These are phyloP conservation scores for Scopulariopsis brevicaulis DNA, from an alignment of 2,329 filamentous ascomycete species.

Conservation along the genomic window DNA sequence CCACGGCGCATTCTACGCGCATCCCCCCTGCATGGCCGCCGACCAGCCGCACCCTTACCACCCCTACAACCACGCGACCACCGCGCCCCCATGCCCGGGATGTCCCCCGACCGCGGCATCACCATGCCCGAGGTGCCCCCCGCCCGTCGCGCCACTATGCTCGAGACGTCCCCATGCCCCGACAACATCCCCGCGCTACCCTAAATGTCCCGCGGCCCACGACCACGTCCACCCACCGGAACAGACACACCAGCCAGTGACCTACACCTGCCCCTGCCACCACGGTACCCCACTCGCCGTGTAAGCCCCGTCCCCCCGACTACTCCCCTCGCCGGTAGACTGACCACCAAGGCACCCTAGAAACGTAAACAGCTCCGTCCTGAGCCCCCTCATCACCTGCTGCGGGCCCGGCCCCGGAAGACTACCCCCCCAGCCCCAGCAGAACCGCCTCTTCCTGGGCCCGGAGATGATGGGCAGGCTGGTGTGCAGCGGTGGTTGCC, in stretches of 20 bases:
- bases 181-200: neutral
- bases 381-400: neutral
- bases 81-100: neutral
- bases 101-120: neutral
- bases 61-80: neutral
- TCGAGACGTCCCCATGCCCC: neutral
- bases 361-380: neutral
- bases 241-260: neutral
- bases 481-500: neutral
- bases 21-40: neutral
- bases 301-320: neutral
- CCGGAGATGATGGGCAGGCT: neutral
- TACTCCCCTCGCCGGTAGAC: neutral
- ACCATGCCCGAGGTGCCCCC: neutral
- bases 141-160: neutral
- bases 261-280: neutral
- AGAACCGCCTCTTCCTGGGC: neutral
- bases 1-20: neutral
- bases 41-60: neutral
- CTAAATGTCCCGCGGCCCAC: too few relatives aligned
- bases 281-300: neutral
- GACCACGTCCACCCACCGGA: neutral
- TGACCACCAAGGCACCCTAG: neutral
- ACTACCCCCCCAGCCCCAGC: neutral
- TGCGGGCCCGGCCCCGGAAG: neutral